These are phyloP conservation scores for Pleurostoma richardsiae DNA, from an alignment of 2,329 filamentous ascomycete genomes.

Conservation along the genomic window DNA sequence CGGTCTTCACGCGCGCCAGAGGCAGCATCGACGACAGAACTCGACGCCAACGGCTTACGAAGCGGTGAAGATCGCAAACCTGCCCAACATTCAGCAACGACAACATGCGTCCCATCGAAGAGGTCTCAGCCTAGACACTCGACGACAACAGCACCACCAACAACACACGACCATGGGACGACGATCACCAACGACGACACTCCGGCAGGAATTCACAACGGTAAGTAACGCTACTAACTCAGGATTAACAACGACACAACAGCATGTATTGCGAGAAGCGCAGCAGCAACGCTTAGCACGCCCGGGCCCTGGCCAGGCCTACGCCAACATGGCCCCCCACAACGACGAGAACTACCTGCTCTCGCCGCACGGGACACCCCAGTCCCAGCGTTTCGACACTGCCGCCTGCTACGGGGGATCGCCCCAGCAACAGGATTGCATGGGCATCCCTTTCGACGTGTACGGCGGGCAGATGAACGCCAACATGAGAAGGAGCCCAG, in stretches of 20 bases:
- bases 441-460: constrained; percentile 41
- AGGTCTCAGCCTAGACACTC: constrained; percentile 78
- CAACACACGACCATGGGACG: constrained; percentile 13
- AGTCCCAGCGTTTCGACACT: constrained; percentile 44
- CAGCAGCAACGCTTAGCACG: constrained; percentile 82
- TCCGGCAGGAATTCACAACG: constrained; percentile 43
- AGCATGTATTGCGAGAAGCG: constrained; percentile 84
- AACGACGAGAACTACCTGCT: constrained; percentile 51
- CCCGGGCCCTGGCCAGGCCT: constrained; percentile 55
- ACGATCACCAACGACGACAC: constrained; percentile 16
- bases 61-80: constrained; percentile 62
- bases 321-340: constrained; percentile 12
- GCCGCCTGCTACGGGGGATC: constrained; percentile 34
- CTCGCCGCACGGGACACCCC: constrained; percentile 51
- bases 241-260: constrained; percentile 55
- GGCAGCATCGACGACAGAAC: constrained; percentile 79
- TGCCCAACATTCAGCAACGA: constrained; percentile 49
- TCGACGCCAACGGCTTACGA: constrained; percentile 79
- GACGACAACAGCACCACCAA: constrained; percentile 51
- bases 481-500: constrained; percentile 43
- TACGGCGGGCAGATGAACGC: constrained; percentile 36
- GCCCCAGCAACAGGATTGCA: constrained; percentile 18
- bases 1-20: constrained; percentile 68
- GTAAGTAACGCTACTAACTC: constrained; percentile 50
- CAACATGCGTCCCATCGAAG: constrained; percentile 61